phyloP scores from a whole-genome alignment of 2,329 filamentous ascomycete species.

The Penicillium nordicum region DNA sequence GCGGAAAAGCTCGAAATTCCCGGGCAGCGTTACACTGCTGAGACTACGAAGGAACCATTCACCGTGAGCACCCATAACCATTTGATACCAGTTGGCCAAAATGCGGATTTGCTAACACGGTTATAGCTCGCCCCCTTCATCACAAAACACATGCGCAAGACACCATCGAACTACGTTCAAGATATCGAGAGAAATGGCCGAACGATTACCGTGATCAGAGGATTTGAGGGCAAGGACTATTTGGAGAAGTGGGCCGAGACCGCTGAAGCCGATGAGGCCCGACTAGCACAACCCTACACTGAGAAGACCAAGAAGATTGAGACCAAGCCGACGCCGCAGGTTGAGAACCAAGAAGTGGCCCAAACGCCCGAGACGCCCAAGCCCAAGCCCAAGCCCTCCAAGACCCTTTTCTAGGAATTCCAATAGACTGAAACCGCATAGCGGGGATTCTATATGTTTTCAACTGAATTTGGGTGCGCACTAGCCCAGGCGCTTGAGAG shows the following conservation, averaged over 20 bases:
- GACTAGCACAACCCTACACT: not conserved
- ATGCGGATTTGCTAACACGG: slow-evolving; percentile 8
- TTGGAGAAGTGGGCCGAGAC: slow-evolving; percentile 40
- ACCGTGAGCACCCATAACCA: slow-evolving; percentile 12
- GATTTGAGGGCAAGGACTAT: slow-evolving; percentile 36
- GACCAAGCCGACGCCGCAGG: not conserved
- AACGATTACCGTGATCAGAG: slow-evolving; percentile 27
- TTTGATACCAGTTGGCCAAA: not conserved
- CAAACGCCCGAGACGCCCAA: not conserved
- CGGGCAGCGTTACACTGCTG: not conserved
- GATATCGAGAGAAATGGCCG: slow-evolving; percentile 30
- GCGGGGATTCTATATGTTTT: not conserved
- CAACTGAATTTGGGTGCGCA: not conserved
- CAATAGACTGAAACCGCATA: not conserved
- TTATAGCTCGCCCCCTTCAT: slow-evolving; percentile 46
- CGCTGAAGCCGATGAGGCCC: slow-evolving; percentile 32
- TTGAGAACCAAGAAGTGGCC: not conserved
- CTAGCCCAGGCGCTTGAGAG: too few relatives aligned
- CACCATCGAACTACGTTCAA: slow-evolving; percentile 24
- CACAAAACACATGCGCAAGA: slow-evolving; percentile 38
- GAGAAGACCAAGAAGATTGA: not conserved
- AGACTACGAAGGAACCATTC: slow-evolving; percentile 5
- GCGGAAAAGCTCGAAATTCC: slow-evolving; percentile 6
- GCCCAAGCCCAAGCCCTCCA: not conserved
- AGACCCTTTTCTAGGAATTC: not conserved